Base-by-base conservation (phyloP, 345 rosid species). In the Corymbia maculata region DNA sequence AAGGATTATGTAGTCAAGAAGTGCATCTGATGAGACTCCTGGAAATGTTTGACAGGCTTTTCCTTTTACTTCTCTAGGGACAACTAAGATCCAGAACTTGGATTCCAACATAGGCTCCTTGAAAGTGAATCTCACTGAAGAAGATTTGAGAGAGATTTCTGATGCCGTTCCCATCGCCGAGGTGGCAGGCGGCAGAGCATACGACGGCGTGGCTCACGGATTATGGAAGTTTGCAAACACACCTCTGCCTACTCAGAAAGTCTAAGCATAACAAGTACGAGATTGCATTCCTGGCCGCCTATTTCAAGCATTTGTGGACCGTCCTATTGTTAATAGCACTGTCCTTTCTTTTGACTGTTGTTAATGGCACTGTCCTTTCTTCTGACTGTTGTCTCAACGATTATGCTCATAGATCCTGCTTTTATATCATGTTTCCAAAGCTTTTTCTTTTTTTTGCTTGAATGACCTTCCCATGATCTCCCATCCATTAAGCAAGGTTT, bases 101-200 rank as follows among this genome's bases (percentile, higher is more conserved):
- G 88, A 90, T 28, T 86, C 32, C 88, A 92, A 87, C n/a, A 89
- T 86, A 6, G 90, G 88, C 52, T 88, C 93, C 21, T 36, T 91
- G 22, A 82, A 59, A 55, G 59, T 93, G 85, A 88, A 87, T 75
- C 91, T 92, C 14, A 88, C 80, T 9, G 28, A 89, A 66, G 88
- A 91, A 51, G 90, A 88, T 51, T 80, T 93, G 59, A 85, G 86
- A 91, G 93, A 92, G 87, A 92, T 94, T 45, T 87, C 89, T 4
- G 92, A 90, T 86, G 94, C 90, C 24, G 93, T 89, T 17, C 93
- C 95, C 10, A 52, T 88, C 15, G 44, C 89, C 28, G 93, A 93
- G 86, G 92, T 93, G 9, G 96, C 94, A 3, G 95, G 95, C 11
- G 92, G 84, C 80, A 88, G 93, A 91, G 66, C 55, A 15, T 92